A percentile compares a stretch with the other conserved stretches of the same genome.
phyloP scores from a whole-genome alignment of 2,329 filamentous ascomycete species.

The Aspergillus bombycis region DNA sequence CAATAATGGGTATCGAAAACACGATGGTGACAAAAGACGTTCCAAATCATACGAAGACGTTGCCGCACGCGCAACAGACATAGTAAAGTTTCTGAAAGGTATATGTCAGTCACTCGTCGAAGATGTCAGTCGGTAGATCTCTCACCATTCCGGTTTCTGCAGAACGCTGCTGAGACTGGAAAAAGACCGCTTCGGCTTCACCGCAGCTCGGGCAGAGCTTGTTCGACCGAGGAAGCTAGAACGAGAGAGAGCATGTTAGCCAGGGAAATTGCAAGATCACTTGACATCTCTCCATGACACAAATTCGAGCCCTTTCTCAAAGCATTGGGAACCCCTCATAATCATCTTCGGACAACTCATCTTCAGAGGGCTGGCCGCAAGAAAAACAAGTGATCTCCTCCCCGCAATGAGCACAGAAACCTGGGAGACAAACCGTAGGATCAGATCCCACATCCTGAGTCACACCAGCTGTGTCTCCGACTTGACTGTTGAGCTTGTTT shows the following conservation, averaged over 20 bases:
- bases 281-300: constrained; percentile 15
- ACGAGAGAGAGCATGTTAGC: constrained; percentile 33
- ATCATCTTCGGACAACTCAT: constrained; percentile 19
- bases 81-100: constrained; percentile 77
- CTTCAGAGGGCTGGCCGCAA: constrained; percentile 49
- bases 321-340: constrained; percentile 18
- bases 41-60: constrained; percentile 66
- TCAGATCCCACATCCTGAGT: constrained; percentile 96
- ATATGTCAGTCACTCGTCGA: constrained; percentile 18
- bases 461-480: constrained; percentile 94
- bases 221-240: constrained; percentile 83
- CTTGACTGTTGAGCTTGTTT: constrained; percentile 87
- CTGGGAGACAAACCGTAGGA: constrained; percentile 86
- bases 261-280: constrained; percentile 26
- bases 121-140: constrained; percentile 12
- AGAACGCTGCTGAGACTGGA: constrained; percentile 96
- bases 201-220: constrained; percentile 83
- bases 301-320: constrained; percentile 8
- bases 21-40: constrained; percentile 21
- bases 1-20: constrained; percentile 36
- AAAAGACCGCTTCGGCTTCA: constrained; percentile 92
- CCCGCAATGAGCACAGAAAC: constrained; percentile 62
- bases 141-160: constrained; percentile 98
- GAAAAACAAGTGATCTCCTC: constrained; percentile 58
- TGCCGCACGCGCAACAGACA: constrained; percentile 91